Conservation (phyloP, 164 flowering plant species). For the Vitis cinerea region DNA sequence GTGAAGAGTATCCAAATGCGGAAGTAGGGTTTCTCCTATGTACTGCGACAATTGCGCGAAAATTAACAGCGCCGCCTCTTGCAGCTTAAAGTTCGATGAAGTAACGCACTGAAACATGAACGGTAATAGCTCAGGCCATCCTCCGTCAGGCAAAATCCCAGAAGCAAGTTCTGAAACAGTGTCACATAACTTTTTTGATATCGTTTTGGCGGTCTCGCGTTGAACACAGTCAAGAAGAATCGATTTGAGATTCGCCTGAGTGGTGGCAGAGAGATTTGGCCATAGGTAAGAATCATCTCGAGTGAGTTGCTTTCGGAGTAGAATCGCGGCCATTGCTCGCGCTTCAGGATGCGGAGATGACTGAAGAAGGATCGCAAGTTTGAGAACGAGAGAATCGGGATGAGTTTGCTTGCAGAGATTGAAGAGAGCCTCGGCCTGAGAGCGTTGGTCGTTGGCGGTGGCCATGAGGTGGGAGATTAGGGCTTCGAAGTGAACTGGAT, state of each 20-base stretch:
- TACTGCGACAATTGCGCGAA: slow-evolving; percentile 86
- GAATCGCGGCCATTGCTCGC: slow-evolving; percentile 95
- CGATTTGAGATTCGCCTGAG: slow-evolving; percentile 71
- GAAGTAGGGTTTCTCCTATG: slow-evolving; percentile 71
- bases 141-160: slow-evolving; percentile 65
- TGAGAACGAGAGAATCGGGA: slow-evolving; percentile 74
- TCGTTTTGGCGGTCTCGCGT: slow-evolving; percentile 64
- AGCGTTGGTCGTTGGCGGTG: slow-evolving; percentile 72
- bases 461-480: slow-evolving; percentile 82
- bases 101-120: slow-evolving; percentile 93
- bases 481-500: slow-evolving; percentile 72
- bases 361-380: slow-evolving; percentile 75
- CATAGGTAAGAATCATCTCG: slow-evolving; percentile 85
- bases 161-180: slow-evolving; percentile 94
- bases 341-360: slow-evolving; percentile 61
- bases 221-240: slow-evolving; percentile 59
- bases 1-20: slow-evolving; percentile 67
- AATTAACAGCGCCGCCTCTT: slow-evolving; percentile 84
- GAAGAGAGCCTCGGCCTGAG: slow-evolving; percentile 75
- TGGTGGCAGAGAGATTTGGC: slow-evolving; percentile 66
- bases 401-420: slow-evolving; percentile 73
- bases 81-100: slow-evolving; percentile 55
- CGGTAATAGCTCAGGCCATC: slow-evolving; percentile 93
- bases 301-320: slow-evolving; percentile 87
- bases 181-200: slow-evolving; percentile 85